Evolutionary conservation across 2,329 filamentous ascomycete species (phyloP).

Genomic region (Colletotrichum tabaci): DNA sequence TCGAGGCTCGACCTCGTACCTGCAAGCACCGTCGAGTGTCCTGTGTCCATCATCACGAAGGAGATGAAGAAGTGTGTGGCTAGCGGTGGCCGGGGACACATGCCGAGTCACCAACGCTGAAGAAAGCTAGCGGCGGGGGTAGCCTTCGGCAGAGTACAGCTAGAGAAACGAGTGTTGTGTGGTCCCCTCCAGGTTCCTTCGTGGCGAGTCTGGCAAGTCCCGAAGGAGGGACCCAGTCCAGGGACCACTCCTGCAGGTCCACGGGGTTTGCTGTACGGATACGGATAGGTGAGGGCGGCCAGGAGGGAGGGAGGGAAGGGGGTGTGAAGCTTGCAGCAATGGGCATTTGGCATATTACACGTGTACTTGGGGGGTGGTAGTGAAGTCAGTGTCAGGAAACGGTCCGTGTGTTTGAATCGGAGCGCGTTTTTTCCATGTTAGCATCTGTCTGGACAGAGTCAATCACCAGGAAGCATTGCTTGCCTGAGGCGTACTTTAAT

Average conservation of each 20-base stretch:
- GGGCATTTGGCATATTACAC: conserved; percentile 21
- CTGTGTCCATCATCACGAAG: conserved; percentile 1
- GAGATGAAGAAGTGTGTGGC: conserved; percentile 24
- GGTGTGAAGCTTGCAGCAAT: conserved; percentile 25
- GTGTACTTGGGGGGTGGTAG: conserved; percentile 2
- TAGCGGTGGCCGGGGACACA: conserved; percentile 17
- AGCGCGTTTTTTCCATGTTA: neutral
- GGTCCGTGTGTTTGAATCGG: conserved; percentile 19
- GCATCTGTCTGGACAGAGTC: no score
- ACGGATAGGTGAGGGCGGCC: conserved; percentile 20
- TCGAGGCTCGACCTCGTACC: conserved; percentile 21
- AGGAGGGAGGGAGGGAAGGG: neutral
- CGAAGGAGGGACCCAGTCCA: conserved; percentile 13
- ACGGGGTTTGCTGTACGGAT: conserved; percentile 18
- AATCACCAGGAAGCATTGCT: neutral
- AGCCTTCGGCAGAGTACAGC: conserved; percentile 25
- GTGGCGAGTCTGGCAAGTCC: conserved; percentile 25
- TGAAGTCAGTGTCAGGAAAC: conserved; percentile 15
- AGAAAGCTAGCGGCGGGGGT: conserved; percentile 14
- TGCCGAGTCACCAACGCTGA: neutral
- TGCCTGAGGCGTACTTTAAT: conserved; percentile 8
- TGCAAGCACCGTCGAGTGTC: conserved; percentile 19
- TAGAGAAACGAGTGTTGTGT: neutral
- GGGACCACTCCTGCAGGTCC: conserved; percentile 38
- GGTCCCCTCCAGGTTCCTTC: conserved; percentile 17